Percentiles rank a stretch among this genome's conserved stretches.
Conservation (phyloP, 768 basidiomycete species). For the Auriculariales sp. region DNA sequence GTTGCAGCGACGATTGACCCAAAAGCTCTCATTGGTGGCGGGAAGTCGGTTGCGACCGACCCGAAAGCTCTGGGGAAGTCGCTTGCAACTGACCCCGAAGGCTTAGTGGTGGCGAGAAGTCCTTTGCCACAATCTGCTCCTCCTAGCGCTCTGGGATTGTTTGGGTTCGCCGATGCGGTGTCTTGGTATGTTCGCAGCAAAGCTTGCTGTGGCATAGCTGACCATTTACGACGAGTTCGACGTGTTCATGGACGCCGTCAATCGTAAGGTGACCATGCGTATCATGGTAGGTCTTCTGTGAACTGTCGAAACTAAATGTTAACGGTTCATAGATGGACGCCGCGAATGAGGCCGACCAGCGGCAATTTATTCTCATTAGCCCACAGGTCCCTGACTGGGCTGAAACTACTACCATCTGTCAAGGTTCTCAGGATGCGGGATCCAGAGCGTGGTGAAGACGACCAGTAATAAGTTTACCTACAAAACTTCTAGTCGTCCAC, state of each 20-base stretch:
- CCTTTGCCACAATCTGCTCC: slow-evolving; percentile 84
- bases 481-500: too few relatives aligned
- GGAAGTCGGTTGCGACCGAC: too few relatives aligned
- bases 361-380: slow-evolving; percentile 90
- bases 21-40: too few relatives aligned
- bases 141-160: slow-evolving; percentile 92
- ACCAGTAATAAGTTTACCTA: too few relatives aligned
- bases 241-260: slow-evolving; percentile 93
- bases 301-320: background rate
- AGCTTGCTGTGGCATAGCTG: too few relatives aligned
- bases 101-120: slow-evolving; percentile 92
- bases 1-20: background rate
- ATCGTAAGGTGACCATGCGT: slow-evolving; percentile 86
- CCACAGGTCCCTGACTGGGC: slow-evolving; percentile 80
- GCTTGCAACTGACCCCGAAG: slow-evolving; percentile 55
- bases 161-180: slow-evolving; percentile 90
- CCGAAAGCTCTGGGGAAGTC: too few relatives aligned
- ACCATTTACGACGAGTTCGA: slow-evolving; percentile 99
- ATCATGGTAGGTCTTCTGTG: slow-evolving; percentile 55
- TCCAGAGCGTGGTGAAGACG: too few relatives aligned
- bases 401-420: slow-evolving; percentile 49
- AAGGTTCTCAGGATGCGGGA: slow-evolving; percentile 53
- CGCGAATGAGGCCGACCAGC: slow-evolving; percentile 72
- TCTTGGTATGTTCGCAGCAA: slow-evolving; percentile 45
- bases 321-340: slow-evolving; percentile 54